These are phyloP conservation scores for Coemansia sp. DNA, from an alignment of 192 early-diverging fungal genomes.

Conservation along the genomic window DNA sequence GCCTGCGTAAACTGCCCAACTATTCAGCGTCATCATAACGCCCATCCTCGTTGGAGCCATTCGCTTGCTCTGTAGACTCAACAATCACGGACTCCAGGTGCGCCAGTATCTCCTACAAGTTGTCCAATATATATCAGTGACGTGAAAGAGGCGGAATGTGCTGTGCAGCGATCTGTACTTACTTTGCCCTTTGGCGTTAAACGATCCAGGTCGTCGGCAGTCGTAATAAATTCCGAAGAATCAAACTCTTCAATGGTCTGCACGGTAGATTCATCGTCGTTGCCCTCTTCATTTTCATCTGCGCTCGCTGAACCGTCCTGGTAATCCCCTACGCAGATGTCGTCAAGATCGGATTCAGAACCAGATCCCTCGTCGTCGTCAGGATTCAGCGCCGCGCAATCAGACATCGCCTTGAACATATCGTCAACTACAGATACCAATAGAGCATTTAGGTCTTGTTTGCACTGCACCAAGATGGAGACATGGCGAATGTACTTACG, in stretches of 20 bases:
- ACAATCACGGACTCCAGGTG: constrained; percentile 40
- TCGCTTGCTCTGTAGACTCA: neutral
- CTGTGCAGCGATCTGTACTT: neutral
- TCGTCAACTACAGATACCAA: constrained; percentile 23
- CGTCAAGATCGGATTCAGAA: neutral
- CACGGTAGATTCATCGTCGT: constrained; percentile 14
- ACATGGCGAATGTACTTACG: constrained; percentile 11
- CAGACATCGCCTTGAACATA: constrained; percentile 42
- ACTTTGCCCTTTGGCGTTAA: constrained; percentile 33
- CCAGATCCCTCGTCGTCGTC: constrained; percentile 6
- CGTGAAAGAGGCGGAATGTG: neutral
- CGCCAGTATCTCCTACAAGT: constrained; percentile 23
- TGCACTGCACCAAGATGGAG: neutral
- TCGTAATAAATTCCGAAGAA: constrained; percentile 37
- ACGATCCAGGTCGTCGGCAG: constrained; percentile 27
- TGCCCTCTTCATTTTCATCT: neutral
- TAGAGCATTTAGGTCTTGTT: neutral
- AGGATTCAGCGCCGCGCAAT: constrained; percentile 39
- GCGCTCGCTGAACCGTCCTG: neutral
- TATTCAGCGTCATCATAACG: constrained; percentile 27
- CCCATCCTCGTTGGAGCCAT: constrained; percentile 1
- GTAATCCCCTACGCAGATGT: neutral
- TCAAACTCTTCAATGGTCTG: constrained; percentile 24
- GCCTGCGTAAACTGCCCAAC: neutral
- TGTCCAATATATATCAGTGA: neutral